phyloP scores from a whole-genome alignment of 352 stramenopile species.

The Phytophthora fragariae region DNA sequence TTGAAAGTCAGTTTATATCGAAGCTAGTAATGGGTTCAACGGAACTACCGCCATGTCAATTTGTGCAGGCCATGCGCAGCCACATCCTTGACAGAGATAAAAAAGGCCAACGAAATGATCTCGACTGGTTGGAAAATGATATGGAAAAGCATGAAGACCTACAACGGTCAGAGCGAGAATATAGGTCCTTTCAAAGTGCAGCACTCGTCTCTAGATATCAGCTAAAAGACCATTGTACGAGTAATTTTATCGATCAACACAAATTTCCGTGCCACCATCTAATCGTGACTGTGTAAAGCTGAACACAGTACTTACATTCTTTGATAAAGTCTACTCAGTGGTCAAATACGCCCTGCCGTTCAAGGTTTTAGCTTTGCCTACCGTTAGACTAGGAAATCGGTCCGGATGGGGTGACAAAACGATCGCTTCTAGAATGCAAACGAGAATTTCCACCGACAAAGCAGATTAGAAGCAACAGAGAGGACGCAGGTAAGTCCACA shows the following conservation, averaged over 20 bases:
- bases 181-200: neutral
- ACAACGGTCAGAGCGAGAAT: neutral
- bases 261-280: neutral
- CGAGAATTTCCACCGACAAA: neutral
- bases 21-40: neutral
- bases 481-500: neutral
- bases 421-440: neutral
- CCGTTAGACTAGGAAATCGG: neutral
- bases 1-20: neutral
- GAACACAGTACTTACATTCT: neutral
- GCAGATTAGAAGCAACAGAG: neutral
- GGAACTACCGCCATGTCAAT: slow-evolving; percentile 1
- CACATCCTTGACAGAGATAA: neutral
- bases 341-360: neutral
- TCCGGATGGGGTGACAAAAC: neutral
- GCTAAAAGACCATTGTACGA: neutral
- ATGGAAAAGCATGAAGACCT: neutral
- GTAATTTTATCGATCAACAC: neutral
- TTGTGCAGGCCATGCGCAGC: slow-evolving; percentile 13
- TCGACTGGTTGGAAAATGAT: neutral
- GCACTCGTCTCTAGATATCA: neutral
- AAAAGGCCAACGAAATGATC: neutral
- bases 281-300: neutral
- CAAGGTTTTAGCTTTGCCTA: neutral
- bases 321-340: neutral